A percentile compares a stretch with the other conserved stretches of the same genome.
These are phyloP conservation scores for Globisporangium echinulatum DNA, from an alignment of 352 stramenopile genomes.

Conservation along the genomic window DNA sequence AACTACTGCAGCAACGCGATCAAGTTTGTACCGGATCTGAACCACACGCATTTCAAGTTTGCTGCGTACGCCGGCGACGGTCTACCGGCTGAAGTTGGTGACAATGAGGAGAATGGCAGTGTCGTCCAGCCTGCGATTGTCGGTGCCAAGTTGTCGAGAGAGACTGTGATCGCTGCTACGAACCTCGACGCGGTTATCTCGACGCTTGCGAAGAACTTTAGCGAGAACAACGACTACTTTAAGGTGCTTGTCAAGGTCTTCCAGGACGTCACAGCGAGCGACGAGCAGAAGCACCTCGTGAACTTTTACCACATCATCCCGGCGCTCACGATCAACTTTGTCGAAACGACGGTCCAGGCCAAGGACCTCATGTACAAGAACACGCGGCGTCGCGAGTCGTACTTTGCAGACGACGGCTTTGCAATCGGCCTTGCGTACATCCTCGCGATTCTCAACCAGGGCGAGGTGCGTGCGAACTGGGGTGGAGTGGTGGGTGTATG, in stretches of 20 bases:
- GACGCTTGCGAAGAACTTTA: constrained; percentile 87
- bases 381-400: constrained; percentile 88
- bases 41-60: constrained; percentile 83
- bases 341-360: constrained; percentile 83
- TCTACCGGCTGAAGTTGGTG: constrained; percentile 35
- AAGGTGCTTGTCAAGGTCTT: constrained; percentile 87
- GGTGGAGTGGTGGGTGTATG: no score
- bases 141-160: constrained; percentile 62
- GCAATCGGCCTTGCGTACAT: constrained; percentile 92
- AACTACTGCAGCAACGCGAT: constrained; percentile 91
- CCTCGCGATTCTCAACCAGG: constrained; percentile 87
- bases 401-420: constrained; percentile 95
- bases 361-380: constrained; percentile 97
- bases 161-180: constrained; percentile 77
- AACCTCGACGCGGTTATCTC: constrained; percentile 86
- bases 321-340: constrained; percentile 86
- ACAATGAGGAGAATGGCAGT: constrained; percentile 42
- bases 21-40: constrained; percentile 89
- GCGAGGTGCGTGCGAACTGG: constrained; percentile 34
- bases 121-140: constrained; percentile 36
- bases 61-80: constrained; percentile 62
- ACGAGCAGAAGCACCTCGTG: constrained; percentile 87
- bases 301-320: constrained; percentile 91
- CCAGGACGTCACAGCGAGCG: constrained; percentile 81
- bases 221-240: constrained; percentile 92